Percentiles rank a stretch among this genome's conserved stretches.
Evolutionary conservation across 169 alveolate species (phyloP).

Genomic region (Neospora caninum): DNA sequence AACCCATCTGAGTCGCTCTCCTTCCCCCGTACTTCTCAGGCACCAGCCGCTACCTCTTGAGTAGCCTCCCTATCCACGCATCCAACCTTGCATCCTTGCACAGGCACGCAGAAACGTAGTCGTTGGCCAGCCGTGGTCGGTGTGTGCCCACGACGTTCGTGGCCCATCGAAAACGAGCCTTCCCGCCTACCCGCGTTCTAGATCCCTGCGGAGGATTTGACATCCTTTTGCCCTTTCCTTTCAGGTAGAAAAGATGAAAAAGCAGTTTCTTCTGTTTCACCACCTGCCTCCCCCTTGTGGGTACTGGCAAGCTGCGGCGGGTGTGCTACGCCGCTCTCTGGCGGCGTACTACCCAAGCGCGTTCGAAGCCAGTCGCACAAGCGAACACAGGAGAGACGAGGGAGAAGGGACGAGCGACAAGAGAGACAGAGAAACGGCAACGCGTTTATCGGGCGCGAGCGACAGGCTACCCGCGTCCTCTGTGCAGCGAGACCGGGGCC

Average conservation of each 20-base stretch:
- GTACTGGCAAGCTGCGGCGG: neutral
- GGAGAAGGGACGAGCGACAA: neutral
- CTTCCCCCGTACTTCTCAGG: too few species aligned
- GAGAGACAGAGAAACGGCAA: neutral
- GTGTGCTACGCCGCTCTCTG: neutral
- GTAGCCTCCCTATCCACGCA: too few species aligned
- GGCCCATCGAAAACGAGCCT: neutral
- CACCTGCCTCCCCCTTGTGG: neutral
- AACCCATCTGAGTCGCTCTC: too few species aligned
- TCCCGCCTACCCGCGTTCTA: too few species aligned
- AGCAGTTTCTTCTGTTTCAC: slow-evolving; percentile 26
- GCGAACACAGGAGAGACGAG: neutral
- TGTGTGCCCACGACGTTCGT: neutral
- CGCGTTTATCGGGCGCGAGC: neutral
- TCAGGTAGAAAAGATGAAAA: neutral
- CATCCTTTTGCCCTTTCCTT: neutral
- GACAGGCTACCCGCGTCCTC: neutral
- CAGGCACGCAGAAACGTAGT: too few species aligned
- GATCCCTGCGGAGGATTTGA: too few species aligned
- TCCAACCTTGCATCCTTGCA: too few species aligned
- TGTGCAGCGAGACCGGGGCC: neutral
- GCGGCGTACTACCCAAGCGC: neutral
- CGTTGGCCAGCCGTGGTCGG: neutral
- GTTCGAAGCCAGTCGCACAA: neutral
- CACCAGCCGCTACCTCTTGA: too few species aligned